These are phyloP conservation scores for Cladophialophora immunda DNA, from an alignment of 2,329 filamentous ascomycete genomes.

Conservation along the genomic window DNA sequence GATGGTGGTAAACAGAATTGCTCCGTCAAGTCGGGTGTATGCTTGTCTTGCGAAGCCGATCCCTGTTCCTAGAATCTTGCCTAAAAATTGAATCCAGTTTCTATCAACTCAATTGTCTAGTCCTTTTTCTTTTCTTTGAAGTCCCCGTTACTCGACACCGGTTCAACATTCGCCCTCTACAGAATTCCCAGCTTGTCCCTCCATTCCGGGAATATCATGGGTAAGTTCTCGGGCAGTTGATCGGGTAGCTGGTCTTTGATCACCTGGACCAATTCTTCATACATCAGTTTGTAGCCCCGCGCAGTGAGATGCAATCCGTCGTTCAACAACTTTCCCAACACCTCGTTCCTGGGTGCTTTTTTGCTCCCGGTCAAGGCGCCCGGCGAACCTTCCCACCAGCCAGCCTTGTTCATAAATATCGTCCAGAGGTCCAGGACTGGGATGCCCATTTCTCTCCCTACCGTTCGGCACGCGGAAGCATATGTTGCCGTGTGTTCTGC, in stretches of 20 bases:
- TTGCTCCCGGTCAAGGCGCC: constrained; percentile 64
- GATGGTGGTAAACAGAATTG: constrained; percentile 15
- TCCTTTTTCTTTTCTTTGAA: background rate
- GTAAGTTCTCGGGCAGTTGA: constrained; percentile 60
- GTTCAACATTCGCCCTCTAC: background rate
- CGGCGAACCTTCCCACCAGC: constrained; percentile 57
- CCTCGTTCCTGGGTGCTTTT: constrained; percentile 65
- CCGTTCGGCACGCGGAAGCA: constrained; percentile 70
- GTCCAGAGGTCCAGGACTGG: constrained; percentile 81
- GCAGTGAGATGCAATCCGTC: constrained; percentile 67
- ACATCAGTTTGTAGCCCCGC: constrained; percentile 65
- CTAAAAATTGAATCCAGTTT: constrained; percentile 29
- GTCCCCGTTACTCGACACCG: background rate
- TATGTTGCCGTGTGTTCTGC: constrained; percentile 70
- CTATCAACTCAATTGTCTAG: background rate
- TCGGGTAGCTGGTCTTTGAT: constrained; percentile 64
- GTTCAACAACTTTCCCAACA: constrained; percentile 34
- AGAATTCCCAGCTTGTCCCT: constrained; percentile 28
- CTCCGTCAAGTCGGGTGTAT: constrained; percentile 15
- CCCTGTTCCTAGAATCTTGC: constrained; percentile 31
- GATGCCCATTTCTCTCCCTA: constrained; percentile 65
- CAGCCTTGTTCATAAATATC: constrained; percentile 73
- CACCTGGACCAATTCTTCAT: constrained; percentile 60
- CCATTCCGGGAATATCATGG: constrained; percentile 64
- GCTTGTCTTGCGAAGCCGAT: constrained; percentile 18